Evolutionary conservation across 441 rosid species (phyloP), one percentile per base, ranked within the genome.

Genomic region (Hura crepitans): DNA sequence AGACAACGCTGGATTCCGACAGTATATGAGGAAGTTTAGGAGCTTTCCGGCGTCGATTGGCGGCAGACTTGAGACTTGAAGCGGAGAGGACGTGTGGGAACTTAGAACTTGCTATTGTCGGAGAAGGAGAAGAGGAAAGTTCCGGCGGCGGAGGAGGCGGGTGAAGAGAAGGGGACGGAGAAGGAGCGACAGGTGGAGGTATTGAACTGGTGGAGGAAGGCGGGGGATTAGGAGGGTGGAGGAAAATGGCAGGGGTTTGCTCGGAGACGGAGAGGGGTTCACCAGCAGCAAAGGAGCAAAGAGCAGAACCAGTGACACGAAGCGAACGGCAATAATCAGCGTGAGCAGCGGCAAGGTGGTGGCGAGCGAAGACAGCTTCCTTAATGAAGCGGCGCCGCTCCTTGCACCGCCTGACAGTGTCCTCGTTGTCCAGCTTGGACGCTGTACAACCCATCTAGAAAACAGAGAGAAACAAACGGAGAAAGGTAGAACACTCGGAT

Each of bases 341-440:
- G 82, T 91, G 96, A 58, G 98, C 96, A 0, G 89, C 85, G 33
- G 98, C 97, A 2, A 93, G 80, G 46, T 84, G 89, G 81, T 89
- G 96, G n/a, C 98, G 91, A 6, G 97, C 85, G 72, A 60, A 74
- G 58, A 93, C 92, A 15, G 96, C 92, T 61, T 89, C 93, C 66
- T 92, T 87, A 82, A 93, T 91, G 9, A 91, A 77, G 80, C 92
- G 97, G 75, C 98, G 96, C 7, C 98, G 93, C n/a, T 93, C 96
- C 74, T 93, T 93, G 83, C 98, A 93, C 31, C 91, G 88, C 65
- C 96, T 73, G 2, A 93, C 98, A 0, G 90, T 86, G 62, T 93
- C 98, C 70, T 91, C 98, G 77, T 91, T 91, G 75, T 89, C 97
- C 12, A 91, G 89, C 79, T 88, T 89, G 6, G 98, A 93, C 14